Percentiles rank a stretch among this genome's conserved stretches.
Evolutionary conservation across 139 green algal species (phyloP).

Genomic region (Desmodesmus armatus): DNA sequence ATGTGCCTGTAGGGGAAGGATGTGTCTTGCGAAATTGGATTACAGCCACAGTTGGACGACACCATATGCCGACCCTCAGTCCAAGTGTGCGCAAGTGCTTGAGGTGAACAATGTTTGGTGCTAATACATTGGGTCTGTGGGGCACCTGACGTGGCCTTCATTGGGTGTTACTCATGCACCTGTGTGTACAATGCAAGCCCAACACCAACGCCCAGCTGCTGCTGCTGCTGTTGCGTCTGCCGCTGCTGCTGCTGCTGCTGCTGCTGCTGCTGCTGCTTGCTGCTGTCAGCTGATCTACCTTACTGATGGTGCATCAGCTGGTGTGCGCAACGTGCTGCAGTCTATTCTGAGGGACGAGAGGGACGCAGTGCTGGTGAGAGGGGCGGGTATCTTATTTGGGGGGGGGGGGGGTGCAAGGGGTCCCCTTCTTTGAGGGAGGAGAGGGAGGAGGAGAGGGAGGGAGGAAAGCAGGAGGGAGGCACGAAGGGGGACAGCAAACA

Average conservation of each 20-base stretch:
- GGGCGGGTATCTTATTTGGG: conserved; percentile 30
- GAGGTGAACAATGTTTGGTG: not conserved
- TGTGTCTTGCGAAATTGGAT: too few relatives aligned
- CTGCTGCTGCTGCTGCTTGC: not conserved
- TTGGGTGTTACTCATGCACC: too few relatives aligned
- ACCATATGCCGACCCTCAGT: not conserved
- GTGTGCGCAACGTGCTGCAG: conserved; percentile 77
- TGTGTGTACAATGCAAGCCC: too few relatives aligned
- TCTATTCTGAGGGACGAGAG: conserved; percentile 71
- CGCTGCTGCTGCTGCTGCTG: not conserved
- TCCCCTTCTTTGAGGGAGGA: too few relatives aligned
- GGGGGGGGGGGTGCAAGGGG: too few relatives aligned
- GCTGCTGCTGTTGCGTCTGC: not conserved
- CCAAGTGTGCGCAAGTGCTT: not conserved
- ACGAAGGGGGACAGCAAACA: too few relatives aligned
- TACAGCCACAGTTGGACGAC: not conserved
- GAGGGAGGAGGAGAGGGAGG: too few relatives aligned
- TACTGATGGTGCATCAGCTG: conserved; percentile 86
- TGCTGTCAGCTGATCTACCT: conserved; percentile 87
- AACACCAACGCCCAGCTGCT: not conserved
- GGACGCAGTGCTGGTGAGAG: conserved; percentile 60
- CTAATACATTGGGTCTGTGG: too few relatives aligned
- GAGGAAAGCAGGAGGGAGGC: too few relatives aligned
- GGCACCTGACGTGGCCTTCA: too few relatives aligned
- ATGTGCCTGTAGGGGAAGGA: not conserved